Evolutionary conservation across 2,329 filamentous ascomycete species (phyloP), one percentile per base, ranked within the genome.

Genomic region (Sclerotinia trifoliorum): DNA sequence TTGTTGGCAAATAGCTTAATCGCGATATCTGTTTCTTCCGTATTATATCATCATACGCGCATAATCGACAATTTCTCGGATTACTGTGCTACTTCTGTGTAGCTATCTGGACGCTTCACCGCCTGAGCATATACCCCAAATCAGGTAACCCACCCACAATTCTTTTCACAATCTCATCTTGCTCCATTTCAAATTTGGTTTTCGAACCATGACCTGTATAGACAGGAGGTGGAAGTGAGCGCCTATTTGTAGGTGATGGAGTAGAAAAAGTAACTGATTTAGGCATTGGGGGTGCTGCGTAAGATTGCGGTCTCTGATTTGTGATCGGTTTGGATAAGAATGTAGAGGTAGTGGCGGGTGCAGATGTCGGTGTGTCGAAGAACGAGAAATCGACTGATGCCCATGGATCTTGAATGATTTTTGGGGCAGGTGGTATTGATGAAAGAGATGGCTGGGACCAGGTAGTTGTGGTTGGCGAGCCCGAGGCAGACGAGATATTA

Each of bases 311-410:
- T 44, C 55, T 48, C 11, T 65, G 29, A 1, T 60, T 70, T 29
- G 55, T 56, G 42, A 46, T 54, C 32, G 24, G n/a, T 48, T 24
- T 58, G 19, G 64, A 39, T 26, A 58, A 29, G 21, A 44, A 61
- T 19, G 8, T 29, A 35, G 65, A 35, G 42, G 29, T 24, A 66
- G 54, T 17, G 24, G 21, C 10, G 15, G 32, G 29, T 21, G 51
- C 35, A 21, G 68, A 26, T 29, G 49, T n/a, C 57, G 65, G 44
- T 39, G 65, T 57, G 15, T 79, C 78, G 60, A 79, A 79, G 57
- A 79, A 75, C 24, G 78, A 79, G 68, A 79, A 78, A 71, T 79
- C 78, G 32, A 73, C 76, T 39, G 72, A 75, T 17, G 76, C 75
- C 78, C 78, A 79, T 13, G 77, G 74, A 68, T 78, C 76, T 13